These are phyloP conservation scores for Croton laevigatus DNA, from an alignment of 441 rosid genomes.

Conservation along the genomic window DNA sequence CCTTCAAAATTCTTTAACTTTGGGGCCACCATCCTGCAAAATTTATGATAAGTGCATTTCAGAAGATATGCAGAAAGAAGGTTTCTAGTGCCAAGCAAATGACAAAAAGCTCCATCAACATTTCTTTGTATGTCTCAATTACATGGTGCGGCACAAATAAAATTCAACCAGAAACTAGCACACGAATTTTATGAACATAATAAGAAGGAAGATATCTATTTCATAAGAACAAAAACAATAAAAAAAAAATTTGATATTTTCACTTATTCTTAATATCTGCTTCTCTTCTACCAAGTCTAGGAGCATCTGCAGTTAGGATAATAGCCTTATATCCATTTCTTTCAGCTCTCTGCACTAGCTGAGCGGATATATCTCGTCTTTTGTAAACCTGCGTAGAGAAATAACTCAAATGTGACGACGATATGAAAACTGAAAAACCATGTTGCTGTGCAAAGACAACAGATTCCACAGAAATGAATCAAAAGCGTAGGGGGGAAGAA, in stretches of 20 bases:
- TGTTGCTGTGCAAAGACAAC: background rate
- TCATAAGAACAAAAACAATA: no score
- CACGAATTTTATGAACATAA: background rate
- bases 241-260: conserved; percentile 14
- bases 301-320: conserved; percentile 75
- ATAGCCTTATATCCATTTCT: conserved; percentile 71
- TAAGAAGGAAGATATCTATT: no score
- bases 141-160: background rate
- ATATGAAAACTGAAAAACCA: background rate
- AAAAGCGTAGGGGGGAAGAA: conserved; percentile 8
- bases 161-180: background rate
- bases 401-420: background rate
- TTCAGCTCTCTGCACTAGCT: conserved; percentile 71
- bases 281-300: conserved; percentile 82
- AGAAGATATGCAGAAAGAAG: background rate
- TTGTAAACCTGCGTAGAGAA: conserved; percentile 46
- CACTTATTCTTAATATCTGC: conserved; percentile 86
- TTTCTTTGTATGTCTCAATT: background rate
- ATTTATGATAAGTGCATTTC: conserved; percentile 3
- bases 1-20: conserved; percentile 75
- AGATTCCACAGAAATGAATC: background rate
- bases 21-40: conserved; percentile 66
- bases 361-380: conserved; percentile 54
- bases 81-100: no score
- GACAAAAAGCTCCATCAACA: no score